Conservation (phyloP, 495 filamentous ascomycete genomes). For the Penicillium coffeae region DNA sequence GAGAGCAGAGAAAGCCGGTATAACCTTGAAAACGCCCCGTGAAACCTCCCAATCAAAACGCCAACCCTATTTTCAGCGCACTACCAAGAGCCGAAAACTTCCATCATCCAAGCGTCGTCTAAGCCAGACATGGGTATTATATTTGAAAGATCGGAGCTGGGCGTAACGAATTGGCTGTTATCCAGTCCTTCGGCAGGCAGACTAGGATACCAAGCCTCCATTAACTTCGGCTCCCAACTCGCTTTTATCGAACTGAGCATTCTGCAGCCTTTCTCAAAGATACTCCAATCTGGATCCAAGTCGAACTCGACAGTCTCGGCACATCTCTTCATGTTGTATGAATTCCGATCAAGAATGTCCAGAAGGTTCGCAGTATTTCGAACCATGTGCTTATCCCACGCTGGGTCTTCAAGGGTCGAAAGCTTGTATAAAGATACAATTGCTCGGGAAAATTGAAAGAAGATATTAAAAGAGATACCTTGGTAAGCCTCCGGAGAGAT, state of each 20-base stretch:
- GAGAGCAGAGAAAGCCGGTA: too few relatives aligned
- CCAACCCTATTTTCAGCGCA: neutral
- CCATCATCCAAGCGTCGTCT: slow-evolving; percentile 26
- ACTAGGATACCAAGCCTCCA: slow-evolving; percentile 21
- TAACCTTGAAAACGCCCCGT: too few relatives aligned
- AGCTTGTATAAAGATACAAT: slow-evolving; percentile 41
- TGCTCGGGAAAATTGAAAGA: slow-evolving; percentile 40
- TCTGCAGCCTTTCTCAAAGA: slow-evolving; percentile 20
- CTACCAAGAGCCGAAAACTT: slow-evolving; percentile 15
- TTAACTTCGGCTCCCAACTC: slow-evolving; percentile 24
- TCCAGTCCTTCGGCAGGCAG: slow-evolving; percentile 4
- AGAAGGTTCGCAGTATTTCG: slow-evolving; percentile 28
- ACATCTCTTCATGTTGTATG: slow-evolving; percentile 11
- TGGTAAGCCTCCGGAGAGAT: slow-evolving; percentile 29
- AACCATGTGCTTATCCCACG: slow-evolving; percentile 32
- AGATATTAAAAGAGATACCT: slow-evolving; percentile 32
- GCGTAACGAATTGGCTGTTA: slow-evolving; percentile 3
- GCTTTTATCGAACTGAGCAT: slow-evolving; percentile 18
- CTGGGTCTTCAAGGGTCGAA: slow-evolving; percentile 32
- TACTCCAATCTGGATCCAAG: slow-evolving; percentile 8
- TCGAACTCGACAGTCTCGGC: neutral
- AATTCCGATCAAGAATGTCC: slow-evolving; percentile 18
- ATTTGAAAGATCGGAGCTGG: slow-evolving; percentile 6
- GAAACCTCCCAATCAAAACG: neutral
- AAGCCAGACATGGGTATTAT: slow-evolving; percentile 12